phyloP scores from a whole-genome alignment of 164 flowering plant genomes.

The Vitis amurensis region DNA sequence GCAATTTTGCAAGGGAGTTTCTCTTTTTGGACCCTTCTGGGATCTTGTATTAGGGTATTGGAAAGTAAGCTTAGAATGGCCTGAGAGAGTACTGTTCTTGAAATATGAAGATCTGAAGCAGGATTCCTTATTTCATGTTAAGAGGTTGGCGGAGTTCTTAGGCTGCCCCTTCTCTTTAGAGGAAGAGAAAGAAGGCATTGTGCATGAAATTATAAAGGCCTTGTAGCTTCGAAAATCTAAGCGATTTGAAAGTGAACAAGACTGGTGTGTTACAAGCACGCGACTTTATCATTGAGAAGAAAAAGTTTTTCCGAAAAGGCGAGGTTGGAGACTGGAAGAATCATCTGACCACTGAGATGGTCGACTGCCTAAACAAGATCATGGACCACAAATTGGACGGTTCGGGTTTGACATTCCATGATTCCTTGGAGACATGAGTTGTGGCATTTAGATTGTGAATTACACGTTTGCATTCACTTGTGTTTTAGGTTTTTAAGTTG shows the following conservation, averaged over 20 bases:
- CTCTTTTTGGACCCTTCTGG: not conserved
- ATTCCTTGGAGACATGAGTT: too few species aligned
- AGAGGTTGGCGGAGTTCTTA: constrained; percentile 2
- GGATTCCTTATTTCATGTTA: not conserved
- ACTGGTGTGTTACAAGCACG: not conserved
- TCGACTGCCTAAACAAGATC: too few species aligned
- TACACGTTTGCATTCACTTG: too few species aligned
- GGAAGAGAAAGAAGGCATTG: not conserved
- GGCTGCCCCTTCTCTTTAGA: not conserved
- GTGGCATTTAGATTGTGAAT: too few species aligned
- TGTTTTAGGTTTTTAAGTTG: too few species aligned
- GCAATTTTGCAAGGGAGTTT: not conserved
- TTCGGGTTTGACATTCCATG: too few species aligned
- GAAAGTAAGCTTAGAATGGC: not conserved
- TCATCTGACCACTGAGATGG: constrained; percentile 5
- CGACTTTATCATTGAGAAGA: not conserved
- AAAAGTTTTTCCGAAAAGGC: constrained; percentile 3
- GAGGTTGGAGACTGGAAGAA: constrained; percentile 15
- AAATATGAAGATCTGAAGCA: not conserved
- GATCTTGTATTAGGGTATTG: constrained; percentile 3
- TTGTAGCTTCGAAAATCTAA: not conserved
- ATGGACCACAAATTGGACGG: too few species aligned
- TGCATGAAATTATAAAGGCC: not conserved
- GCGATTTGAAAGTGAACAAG: not conserved
- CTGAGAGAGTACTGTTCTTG: not conserved